Evolutionary conservation across 345 rosid genomes (phyloP).

Genomic region (Bruguiera gymnorhiza): DNA sequence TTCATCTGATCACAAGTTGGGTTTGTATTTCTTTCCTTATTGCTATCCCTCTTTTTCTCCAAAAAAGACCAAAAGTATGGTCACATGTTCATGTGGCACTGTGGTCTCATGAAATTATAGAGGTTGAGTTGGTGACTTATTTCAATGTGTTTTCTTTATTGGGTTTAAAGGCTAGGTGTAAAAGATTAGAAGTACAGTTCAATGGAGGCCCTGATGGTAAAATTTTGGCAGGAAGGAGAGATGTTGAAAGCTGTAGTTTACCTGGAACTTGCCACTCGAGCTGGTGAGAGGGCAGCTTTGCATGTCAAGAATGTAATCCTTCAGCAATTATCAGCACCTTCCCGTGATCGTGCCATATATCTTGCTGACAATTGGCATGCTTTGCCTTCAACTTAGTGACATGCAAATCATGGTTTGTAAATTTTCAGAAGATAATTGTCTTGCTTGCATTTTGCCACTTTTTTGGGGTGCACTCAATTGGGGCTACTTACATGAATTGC

Average conservation of each 20-base stretch:
- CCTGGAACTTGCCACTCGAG: conserved; percentile 84
- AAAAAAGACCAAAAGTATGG: too few relatives aligned
- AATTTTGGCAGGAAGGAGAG: conserved; percentile 64
- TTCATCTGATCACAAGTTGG: not conserved
- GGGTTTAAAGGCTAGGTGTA: not conserved
- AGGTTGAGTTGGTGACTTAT: too few relatives aligned
- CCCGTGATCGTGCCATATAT: conserved; percentile 45
- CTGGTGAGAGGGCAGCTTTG: conserved; percentile 73
- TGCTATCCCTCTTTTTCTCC: too few relatives aligned
- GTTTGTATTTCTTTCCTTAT: not conserved
- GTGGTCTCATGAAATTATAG: too few relatives aligned
- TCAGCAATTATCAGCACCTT: conserved; percentile 58
- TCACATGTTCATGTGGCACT: too few relatives aligned
- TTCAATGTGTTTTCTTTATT: not conserved
- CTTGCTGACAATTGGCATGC: conserved; percentile 62
- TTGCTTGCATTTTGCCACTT: not conserved
- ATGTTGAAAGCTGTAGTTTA: conserved; percentile 71
- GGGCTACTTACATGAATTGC: not conserved
- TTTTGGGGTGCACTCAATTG: not conserved
- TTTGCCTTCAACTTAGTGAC: conserved; percentile 22
- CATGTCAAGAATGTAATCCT: conserved; percentile 67
- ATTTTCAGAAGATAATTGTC: not conserved
- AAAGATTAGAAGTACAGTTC: conserved; percentile 4
- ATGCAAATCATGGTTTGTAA: conserved; percentile 1
- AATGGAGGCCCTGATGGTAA: conserved; percentile 10